phyloP scores from a whole-genome alignment of 2,329 filamentous ascomycete species.

The Tetracladium maxilliforme region DNA sequence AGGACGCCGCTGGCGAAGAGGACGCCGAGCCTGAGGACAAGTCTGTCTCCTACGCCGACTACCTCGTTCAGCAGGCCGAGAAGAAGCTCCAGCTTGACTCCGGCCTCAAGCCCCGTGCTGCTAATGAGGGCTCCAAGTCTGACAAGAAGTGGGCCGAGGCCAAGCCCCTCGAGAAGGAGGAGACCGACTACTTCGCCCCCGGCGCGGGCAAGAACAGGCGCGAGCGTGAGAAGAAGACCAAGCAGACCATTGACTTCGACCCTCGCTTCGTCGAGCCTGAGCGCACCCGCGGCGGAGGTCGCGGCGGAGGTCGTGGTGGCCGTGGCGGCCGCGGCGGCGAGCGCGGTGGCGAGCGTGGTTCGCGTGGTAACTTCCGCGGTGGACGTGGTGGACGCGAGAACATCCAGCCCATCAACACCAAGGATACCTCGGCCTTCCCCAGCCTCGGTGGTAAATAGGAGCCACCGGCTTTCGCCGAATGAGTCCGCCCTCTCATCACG shows the following conservation, averaged over 20 bases:
- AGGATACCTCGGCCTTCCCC: conserved; percentile 35
- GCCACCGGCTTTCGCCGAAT: neutral
- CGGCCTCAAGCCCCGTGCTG: conserved; percentile 60
- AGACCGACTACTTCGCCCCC: conserved; percentile 65
- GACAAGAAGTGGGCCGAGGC: conserved; percentile 90
- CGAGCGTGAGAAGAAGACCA: conserved; percentile 83
- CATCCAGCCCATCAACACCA: conserved; percentile 28
- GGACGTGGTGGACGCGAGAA: conserved; percentile 30
- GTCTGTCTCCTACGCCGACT: conserved; percentile 79
- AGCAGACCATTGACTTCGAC: conserved; percentile 81
- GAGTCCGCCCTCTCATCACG: neutral
- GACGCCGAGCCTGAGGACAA: conserved; percentile 50
- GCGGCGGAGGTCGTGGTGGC: conserved; percentile 31
- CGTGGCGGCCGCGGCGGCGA: conserved; percentile 35
- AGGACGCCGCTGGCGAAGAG: conserved; percentile 32
- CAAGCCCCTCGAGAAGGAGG: conserved; percentile 54
- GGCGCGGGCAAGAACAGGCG: conserved; percentile 65
- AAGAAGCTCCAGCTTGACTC: conserved; percentile 62
- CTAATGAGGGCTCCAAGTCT: conserved; percentile 79
- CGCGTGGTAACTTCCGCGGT: conserved; percentile 26
- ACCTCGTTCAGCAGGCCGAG: conserved; percentile 61
- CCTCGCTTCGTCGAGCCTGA: conserved; percentile 64
- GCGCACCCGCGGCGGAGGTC: conserved; percentile 37
- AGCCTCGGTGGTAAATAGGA: too few species aligned
- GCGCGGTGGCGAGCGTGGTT: conserved; percentile 31